Conservation (phyloP, 176 grass and related monocot species). For the Chrysopogon serrulatus region DNA sequence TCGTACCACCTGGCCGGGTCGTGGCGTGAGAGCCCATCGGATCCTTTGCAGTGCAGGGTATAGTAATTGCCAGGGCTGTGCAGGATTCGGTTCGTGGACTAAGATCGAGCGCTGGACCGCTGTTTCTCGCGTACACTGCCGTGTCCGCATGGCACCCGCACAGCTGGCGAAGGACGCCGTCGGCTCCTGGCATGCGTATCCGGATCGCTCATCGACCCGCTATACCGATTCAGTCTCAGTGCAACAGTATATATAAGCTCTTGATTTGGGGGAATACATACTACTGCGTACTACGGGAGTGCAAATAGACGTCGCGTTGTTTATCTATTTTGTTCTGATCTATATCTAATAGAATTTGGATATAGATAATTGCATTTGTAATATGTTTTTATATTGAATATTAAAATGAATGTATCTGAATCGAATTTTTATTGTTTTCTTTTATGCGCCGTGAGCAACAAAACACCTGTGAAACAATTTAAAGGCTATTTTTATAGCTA, state of each 20-base stretch:
- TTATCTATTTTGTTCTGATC: too few species aligned
- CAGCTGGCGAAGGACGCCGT: neutral
- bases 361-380: neutral
- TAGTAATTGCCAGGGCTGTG: neutral
- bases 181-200: neutral
- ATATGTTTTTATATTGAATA: too few species aligned
- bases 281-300: too few species aligned
- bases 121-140: neutral
- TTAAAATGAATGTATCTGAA: too few species aligned
- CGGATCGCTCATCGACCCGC: neutral
- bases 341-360: neutral
- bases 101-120: neutral
- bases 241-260: too few species aligned
- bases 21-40: too few species aligned
- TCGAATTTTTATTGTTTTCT: too few species aligned
- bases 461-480: too few species aligned
- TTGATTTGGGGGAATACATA: too few species aligned
- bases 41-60: neutral
- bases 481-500: too few species aligned
- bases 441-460: too few species aligned
- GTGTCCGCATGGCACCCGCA: neutral
- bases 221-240: neutral
- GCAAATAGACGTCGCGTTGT: neutral
- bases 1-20: too few species aligned
- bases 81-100: neutral